phyloP scores from a whole-genome alignment of 1,284 basidiomycete genomes.

The Naganishia liquefaciens region DNA sequence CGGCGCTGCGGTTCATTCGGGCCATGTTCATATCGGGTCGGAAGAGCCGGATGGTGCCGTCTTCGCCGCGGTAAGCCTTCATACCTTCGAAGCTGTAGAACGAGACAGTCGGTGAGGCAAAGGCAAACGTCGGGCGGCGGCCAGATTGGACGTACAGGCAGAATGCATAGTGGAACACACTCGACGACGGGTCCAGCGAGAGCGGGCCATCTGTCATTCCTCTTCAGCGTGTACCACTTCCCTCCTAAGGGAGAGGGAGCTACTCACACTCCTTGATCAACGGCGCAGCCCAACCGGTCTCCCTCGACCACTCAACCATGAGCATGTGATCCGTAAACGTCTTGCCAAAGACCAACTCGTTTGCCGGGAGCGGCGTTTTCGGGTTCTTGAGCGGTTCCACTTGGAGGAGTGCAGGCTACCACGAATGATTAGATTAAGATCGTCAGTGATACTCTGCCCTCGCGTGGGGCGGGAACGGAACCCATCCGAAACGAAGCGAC shows the following conservation, averaged over 20 bases:
- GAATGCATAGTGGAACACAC: slow-evolving; percentile 89
- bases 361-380: slow-evolving; percentile 51
- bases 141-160: slow-evolving; percentile 51
- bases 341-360: slow-evolving; percentile 58
- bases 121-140: too few species aligned
- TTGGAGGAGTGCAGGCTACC: slow-evolving; percentile 59
- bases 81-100: slow-evolving; percentile 76
- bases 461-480: too few species aligned
- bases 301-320: slow-evolving; percentile 72
- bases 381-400: slow-evolving; percentile 58
- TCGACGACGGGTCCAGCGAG: slow-evolving; percentile 74
- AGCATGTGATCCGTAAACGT: slow-evolving; percentile 90
- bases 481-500: slow-evolving; percentile 33
- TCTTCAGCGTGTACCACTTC: too few species aligned
- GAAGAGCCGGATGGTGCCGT: slow-evolving; percentile 83
- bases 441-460: not conserved
- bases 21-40: slow-evolving; percentile 98
- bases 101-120: not conserved
- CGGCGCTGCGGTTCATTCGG: slow-evolving; percentile 58
- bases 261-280: slow-evolving; percentile 75
- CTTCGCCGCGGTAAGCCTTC: slow-evolving; percentile 85
- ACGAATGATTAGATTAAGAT: not conserved
- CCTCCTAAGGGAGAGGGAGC: slow-evolving; percentile 35
- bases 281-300: slow-evolving; percentile 78
- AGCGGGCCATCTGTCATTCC: slow-evolving; percentile 72